Base-by-base conservation (phyloP, 139 green algal species). In the Nannochloris sp. region DNA sequence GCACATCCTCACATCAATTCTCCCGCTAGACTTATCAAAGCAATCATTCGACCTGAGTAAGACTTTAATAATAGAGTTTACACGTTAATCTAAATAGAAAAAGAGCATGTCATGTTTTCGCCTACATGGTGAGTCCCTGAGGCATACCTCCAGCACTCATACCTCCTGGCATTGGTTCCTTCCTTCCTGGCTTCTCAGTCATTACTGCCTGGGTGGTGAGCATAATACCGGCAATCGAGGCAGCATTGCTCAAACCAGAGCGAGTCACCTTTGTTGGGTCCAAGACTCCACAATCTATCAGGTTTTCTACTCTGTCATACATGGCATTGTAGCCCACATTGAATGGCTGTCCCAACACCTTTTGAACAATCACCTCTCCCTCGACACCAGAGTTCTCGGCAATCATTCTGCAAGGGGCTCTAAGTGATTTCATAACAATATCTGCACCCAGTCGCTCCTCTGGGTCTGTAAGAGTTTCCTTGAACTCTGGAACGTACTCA, bases 151-250 rank as follows among this genome's bases (percentile, higher is more conserved):
- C 61, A 14, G 73, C 30, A 25, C 51, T 66, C 59, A 83, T 82
- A 45, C 84, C 81, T 44, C 78, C 61, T 58, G 69, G 53, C 29
- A 48, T 29, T 33, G 43, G 26, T 20, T 25, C 48, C 6, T 44
- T 65, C 36, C 72, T 70, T n/a, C 72, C 55, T n/a, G 61, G 70
- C 69, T 82, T 82, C 75, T 96, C 90, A 3, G 89, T 86, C 87
- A 96, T 95, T 9, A 96, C 85, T 0, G 90, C 92, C 75, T 95
- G 92, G 20, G 93, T 98, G n/a, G 92, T 98, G 49, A 98, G 84
- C 86, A 98, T 90, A 82, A 98, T 98, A 66, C 91, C 93, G 30
- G 93, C 92, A 66, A 98, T 96, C 64, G 85, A 94, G 62, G 81
- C 89, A 10, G 85, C 75, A 73, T 97, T 97, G 49, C 82, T 78